Percentiles rank a stretch among this genome's conserved stretches.
Evolutionary conservation across 1,139 yeast genomes (phyloP).

Genomic region (Candida sp.): DNA sequence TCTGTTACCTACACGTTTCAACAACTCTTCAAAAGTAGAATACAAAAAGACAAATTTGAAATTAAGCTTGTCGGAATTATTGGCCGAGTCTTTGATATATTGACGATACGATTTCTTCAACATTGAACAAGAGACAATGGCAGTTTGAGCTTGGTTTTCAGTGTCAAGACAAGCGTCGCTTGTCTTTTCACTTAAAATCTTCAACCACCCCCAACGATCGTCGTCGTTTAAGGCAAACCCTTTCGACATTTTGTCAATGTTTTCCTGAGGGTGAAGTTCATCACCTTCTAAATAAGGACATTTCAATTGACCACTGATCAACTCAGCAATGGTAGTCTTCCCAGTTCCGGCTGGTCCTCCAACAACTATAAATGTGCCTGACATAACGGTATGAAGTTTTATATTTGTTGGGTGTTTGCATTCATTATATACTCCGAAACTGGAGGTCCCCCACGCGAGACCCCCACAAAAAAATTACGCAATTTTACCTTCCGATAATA

Average conservation of each 20-base stretch:
- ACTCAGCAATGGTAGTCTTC: conserved; percentile 73
- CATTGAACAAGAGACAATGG: conserved; percentile 82
- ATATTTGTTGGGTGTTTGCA: background rate
- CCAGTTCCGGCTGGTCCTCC: conserved; percentile 98
- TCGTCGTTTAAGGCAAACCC: conserved; percentile 84
- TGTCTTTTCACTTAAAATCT: conserved; percentile 42
- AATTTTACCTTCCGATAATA: no score
- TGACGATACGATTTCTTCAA: conserved; percentile 73
- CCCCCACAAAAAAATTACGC: background rate
- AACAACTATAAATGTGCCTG: conserved; percentile 34
- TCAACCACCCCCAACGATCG: conserved; percentile 91
- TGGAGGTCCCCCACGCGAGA: background rate
- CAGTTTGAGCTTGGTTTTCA: conserved; percentile 18
- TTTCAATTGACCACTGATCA: conserved; percentile 38
- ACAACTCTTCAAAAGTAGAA: conserved; percentile 59
- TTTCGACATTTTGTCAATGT: conserved; percentile 75
- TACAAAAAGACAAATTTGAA: conserved; percentile 66
- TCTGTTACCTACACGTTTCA: conserved; percentile 57
- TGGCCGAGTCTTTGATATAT: conserved; percentile 33
- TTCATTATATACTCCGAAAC: background rate
- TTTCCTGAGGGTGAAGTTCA: conserved; percentile 65
- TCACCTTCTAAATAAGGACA: conserved; percentile 85
- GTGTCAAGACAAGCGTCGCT: conserved; percentile 29
- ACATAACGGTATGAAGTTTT: background rate
- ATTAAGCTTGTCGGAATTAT: conserved; percentile 20